These are phyloP conservation scores for Phytopythium montanum DNA, from an alignment of 352 stramenopile genomes.

Conservation along the genomic window DNA sequence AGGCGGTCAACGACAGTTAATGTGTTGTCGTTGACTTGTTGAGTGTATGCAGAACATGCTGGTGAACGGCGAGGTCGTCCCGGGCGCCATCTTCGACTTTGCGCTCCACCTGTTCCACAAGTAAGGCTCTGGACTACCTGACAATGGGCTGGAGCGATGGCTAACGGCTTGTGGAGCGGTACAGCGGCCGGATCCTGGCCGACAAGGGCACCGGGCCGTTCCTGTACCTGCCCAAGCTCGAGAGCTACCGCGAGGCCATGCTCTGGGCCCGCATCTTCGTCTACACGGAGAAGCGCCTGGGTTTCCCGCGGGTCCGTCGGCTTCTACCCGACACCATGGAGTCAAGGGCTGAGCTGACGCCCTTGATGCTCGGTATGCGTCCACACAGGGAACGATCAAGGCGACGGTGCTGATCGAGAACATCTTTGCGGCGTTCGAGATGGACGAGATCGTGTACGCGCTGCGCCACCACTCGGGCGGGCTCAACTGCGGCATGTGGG, in stretches of 20 bases:
- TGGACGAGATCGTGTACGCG: slow-evolving; percentile 96
- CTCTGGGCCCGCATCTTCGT: slow-evolving; percentile 96
- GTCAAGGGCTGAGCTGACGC: neutral
- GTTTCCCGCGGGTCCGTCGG: slow-evolving; percentile 52
- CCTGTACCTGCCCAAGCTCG: slow-evolving; percentile 95
- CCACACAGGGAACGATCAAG: slow-evolving; percentile 71
- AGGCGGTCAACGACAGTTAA: neutral
- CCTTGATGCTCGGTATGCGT: neutral
- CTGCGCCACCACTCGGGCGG: slow-evolving; percentile 93
- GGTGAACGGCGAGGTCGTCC: slow-evolving; percentile 85
- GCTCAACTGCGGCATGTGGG: slow-evolving; percentile 97
- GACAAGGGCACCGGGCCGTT: slow-evolving; percentile 84
- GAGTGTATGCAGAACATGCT: slow-evolving; percentile 67
- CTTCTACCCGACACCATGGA: neutral
- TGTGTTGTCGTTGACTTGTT: neutral
- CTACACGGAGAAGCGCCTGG: slow-evolving; percentile 84
- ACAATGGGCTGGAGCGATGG: neutral
- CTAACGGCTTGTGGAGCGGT: neutral
- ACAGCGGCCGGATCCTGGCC: slow-evolving; percentile 69
- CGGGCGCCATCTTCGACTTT: slow-evolving; percentile 94
- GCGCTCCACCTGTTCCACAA: slow-evolving; percentile 96
- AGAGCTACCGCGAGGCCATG: slow-evolving; percentile 91
- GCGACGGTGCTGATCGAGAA: slow-evolving; percentile 95
- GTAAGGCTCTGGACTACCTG: slow-evolving; percentile 14
- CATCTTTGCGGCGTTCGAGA: slow-evolving; percentile 96